Base-by-base conservation (phyloP, 306 rosid genomes). In the Vigna mungo region DNA sequence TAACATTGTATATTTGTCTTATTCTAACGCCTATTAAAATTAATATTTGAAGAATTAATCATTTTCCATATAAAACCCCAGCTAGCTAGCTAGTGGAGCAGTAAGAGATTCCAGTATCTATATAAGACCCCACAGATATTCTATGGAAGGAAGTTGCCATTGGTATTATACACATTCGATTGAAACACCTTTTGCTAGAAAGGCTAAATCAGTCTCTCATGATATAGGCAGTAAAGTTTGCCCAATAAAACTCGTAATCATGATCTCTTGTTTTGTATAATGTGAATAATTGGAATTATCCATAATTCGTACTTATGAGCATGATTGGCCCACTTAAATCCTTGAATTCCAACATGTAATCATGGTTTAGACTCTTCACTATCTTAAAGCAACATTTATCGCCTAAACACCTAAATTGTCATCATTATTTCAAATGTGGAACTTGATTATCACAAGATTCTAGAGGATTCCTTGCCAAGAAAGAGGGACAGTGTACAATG, bases 121-220 rank as follows among this genome's bases (percentile, higher is more conserved):
- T 25, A 43, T 48, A 37, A 6, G 55, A 34, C 84, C 83, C 84
- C 71, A 76, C 84, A 41, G 68, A 66, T 68, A 80, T 80, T 4
- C 72, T 46, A 44, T 27, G 25, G 44, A 39, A 37, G 37, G 8
- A 63, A 11, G 51, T 30, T 20, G 48, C 52, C 53, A 9, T 59
- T 54, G 14, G 9, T 23, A 39, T 59, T 36, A 6, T 64, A 34
- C 46, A 55, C 85, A 56, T 83, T 55, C 2, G 58, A 81, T 70
- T 74, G 78, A 75, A 43, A 20, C 13, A 62, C 4, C 12, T 49
- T 47, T 20, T 32, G 11, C 6, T n/a, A 55, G 58, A 71, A 61
- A 73, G 77, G 17, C 9, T 27, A 78, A 37, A 68, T 71, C 68
- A 71, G 32, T 13, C 58, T 20, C 17, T 60, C 72, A 56, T 2